Conservation (phyloP, 192 early-diverging fungal species). For the Ambispora gerdemannii region DNA sequence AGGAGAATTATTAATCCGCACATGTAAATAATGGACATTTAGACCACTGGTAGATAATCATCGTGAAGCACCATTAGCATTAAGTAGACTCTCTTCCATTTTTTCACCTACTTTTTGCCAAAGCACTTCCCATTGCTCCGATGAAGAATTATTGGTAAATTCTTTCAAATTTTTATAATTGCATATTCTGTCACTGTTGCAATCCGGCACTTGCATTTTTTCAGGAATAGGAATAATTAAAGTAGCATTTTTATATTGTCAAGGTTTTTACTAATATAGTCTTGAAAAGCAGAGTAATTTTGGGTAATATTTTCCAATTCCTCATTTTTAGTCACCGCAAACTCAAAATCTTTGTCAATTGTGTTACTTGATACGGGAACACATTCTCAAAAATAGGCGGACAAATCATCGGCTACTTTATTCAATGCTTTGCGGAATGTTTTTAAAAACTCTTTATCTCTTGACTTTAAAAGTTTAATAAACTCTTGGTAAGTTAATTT, state of each 20-base stretch:
- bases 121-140: neutral
- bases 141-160: neutral
- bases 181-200: neutral
- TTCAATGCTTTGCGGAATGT: neutral
- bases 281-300: neutral
- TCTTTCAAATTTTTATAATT: neutral
- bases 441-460: neutral
- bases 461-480: neutral
- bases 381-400: neutral
- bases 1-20: neutral
- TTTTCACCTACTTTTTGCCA: neutral
- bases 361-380: neutral
- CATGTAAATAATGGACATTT: neutral
- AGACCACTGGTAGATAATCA: neutral
- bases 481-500: slow-evolving; percentile 1
- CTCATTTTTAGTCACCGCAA: neutral
- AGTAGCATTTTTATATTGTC: neutral
- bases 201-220: neutral
- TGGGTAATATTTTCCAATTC: neutral
- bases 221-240: neutral
- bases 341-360: neutral
- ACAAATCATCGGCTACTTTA: neutral
- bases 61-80: neutral
- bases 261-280: neutral
- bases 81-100: neutral